Percentiles rank a stretch among this genome's conserved stretches.
Conservation (phyloP, 768 basidiomycete genomes). For the Candolleomyces aberdarensis region DNA sequence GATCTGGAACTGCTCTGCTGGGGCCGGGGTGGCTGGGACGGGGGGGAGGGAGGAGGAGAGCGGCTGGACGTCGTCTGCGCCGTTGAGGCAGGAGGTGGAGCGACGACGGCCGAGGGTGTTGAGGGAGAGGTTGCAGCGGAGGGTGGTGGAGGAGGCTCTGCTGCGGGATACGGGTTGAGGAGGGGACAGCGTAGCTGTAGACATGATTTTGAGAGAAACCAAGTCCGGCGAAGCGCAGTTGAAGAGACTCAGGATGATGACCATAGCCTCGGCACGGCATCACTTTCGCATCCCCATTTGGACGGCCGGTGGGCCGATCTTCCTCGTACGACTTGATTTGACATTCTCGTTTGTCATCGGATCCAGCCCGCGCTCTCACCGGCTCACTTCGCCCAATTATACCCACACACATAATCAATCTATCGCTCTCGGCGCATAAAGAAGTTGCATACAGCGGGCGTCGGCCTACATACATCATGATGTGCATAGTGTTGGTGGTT, state of each 20-base stretch:
- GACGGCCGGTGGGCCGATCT: neutral
- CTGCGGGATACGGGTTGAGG: conserved; percentile 44
- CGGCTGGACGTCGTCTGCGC: conserved; percentile 14
- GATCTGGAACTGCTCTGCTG: conserved; percentile 9
- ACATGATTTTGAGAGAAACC: conserved; percentile 9
- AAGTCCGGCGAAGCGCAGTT: neutral
- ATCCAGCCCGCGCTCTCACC: no score
- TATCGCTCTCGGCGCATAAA: no score
- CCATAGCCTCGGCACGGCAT: neutral
- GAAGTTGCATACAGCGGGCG: neutral
- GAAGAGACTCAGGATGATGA: neutral
- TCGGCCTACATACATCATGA: neutral
- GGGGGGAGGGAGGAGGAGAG: conserved; percentile 16
- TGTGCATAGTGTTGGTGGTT: neutral
- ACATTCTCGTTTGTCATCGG: no score
- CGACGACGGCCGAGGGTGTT: conserved; percentile 53
- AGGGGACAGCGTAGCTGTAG: conserved; percentile 12
- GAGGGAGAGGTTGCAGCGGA: conserved; percentile 50
- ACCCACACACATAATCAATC: no score
- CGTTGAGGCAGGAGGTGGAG: conserved; percentile 46
- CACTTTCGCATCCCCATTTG: neutral
- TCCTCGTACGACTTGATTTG: no score
- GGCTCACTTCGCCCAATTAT: no score
- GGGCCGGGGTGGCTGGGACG: conserved; percentile 10
- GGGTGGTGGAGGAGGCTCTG: conserved; percentile 59